These are phyloP conservation scores for Cystobasidium pallidum DNA, from an alignment of 1,284 basidiomycete genomes.

Conservation along the genomic window DNA sequence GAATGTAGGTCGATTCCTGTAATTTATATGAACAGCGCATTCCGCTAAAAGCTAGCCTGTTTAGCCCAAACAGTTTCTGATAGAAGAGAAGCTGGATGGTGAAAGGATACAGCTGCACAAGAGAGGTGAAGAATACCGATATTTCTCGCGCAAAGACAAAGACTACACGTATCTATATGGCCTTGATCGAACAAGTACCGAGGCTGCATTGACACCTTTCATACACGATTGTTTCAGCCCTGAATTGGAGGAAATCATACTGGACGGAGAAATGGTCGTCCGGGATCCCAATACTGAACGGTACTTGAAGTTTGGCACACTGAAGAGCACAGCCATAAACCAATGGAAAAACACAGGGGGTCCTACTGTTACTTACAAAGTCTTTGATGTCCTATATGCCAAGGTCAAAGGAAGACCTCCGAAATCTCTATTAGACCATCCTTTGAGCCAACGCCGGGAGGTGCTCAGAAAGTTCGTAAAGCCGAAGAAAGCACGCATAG, in stretches of 20 bases:
- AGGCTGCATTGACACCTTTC: constrained; percentile 81
- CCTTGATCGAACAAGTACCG: constrained; percentile 59
- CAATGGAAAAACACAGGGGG: constrained; percentile 41
- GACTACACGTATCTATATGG: constrained; percentile 72
- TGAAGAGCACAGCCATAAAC: constrained; percentile 84
- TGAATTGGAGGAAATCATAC: constrained; percentile 80
- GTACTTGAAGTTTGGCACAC: constrained; percentile 83
- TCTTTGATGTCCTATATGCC: constrained; percentile 87
- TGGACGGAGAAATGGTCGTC: constrained; percentile 96
- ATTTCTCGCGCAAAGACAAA: constrained; percentile 65
- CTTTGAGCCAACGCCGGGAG: constrained; percentile 58
- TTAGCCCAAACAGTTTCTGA: constrained; percentile 68
- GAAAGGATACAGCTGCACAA: constrained; percentile 94
- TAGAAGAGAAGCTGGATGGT: constrained; percentile 95
- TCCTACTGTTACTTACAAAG: constrained; percentile 69
- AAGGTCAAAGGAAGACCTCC: constrained; percentile 61
- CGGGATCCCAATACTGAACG: constrained; percentile 87
- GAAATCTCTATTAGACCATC: constrained; percentile 56
- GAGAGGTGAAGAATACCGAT: constrained; percentile 81
- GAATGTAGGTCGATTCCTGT: constrained; percentile 18
- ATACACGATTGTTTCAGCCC: constrained; percentile 74
- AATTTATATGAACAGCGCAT: not conserved
- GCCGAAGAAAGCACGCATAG: constrained; percentile 73
- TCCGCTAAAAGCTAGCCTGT: constrained; percentile 54
- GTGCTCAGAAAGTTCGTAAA: constrained; percentile 59